Evolutionary conservation across 108 stramenopile genomes (phyloP).

Genomic region (Cyclotella atomus): DNA sequence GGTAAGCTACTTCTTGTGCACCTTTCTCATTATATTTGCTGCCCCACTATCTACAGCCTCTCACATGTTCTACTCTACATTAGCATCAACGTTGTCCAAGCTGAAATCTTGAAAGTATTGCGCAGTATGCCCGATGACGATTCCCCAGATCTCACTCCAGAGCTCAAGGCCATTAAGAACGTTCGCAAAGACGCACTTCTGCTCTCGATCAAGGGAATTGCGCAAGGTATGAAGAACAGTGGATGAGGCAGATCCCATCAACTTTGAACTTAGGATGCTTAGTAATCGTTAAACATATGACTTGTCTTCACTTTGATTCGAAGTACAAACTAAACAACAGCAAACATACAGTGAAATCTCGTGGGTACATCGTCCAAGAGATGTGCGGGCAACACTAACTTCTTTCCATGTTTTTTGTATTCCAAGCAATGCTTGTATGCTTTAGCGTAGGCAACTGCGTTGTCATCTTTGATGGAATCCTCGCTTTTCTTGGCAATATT

Average conservation of each 20-base stretch:
- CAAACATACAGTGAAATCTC: too few relatives aligned
- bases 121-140: slow-evolving; percentile 75
- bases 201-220: slow-evolving; percentile 94
- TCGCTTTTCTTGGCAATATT: slow-evolving; percentile 30
- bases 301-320: too few relatives aligned
- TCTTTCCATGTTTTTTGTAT: slow-evolving; percentile 52
- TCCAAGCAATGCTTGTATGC: slow-evolving; percentile 56
- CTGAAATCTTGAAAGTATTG: slow-evolving; percentile 88
- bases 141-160: slow-evolving; percentile 53
- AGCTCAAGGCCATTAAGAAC: slow-evolving; percentile 55
- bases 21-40: too few relatives aligned
- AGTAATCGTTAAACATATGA: too few relatives aligned
- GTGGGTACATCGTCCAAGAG: slow-evolving; percentile 11
- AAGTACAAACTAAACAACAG: too few relatives aligned
- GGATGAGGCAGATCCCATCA: too few relatives aligned
- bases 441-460: slow-evolving; percentile 41
- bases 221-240: slow-evolving; percentile 98
- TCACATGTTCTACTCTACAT: too few relatives aligned
- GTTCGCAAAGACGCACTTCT: slow-evolving; percentile 84
- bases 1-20: not conserved
- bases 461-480: slow-evolving; percentile 19
- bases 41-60: too few relatives aligned
- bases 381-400: slow-evolving; percentile 28
- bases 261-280: too few relatives aligned
- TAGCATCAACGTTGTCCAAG: slow-evolving; percentile 95